A percentile compares a stretch with the other conserved stretches of the same genome.
Conservation (phyloP, 208 protist genomes). For the Trypanosomatidae sp. region DNA sequence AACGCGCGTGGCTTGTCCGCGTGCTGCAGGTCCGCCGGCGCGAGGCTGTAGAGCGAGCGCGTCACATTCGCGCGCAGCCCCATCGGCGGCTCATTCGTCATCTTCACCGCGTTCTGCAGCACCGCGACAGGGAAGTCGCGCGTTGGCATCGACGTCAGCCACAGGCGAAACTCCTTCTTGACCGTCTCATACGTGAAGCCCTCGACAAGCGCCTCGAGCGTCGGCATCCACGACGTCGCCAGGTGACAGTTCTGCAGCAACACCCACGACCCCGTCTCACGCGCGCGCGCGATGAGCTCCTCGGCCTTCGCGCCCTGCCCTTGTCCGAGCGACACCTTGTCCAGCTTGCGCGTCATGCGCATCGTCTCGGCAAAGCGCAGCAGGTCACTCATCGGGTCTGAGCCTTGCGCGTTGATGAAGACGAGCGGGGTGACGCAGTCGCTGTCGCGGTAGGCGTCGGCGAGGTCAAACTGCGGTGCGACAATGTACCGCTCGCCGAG, state of each 20-base stretch:
- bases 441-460: slow-evolving; percentile 90
- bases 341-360: slow-evolving; percentile 89
- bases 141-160: slow-evolving; percentile 97
- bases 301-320: slow-evolving; percentile 92
- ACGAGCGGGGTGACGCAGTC: slow-evolving; percentile 90
- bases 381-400: slow-evolving; percentile 93
- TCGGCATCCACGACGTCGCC: slow-evolving; percentile 91
- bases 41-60: slow-evolving; percentile 88
- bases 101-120: slow-evolving; percentile 96
- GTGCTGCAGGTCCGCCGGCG: slow-evolving; percentile 79
- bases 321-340: slow-evolving; percentile 94
- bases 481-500: slow-evolving; percentile 92
- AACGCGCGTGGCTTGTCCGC: slow-evolving; percentile 74
- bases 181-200: slow-evolving; percentile 87
- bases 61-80: slow-evolving; percentile 94
- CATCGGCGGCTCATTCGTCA: slow-evolving; percentile 99
- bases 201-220: slow-evolving; percentile 90
- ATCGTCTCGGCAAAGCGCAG: slow-evolving; percentile 92
- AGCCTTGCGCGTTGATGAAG: slow-evolving; percentile 95
- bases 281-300: slow-evolving; percentile 74
- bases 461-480: slow-evolving; percentile 92
- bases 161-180: slow-evolving; percentile 96
- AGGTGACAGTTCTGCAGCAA: slow-evolving; percentile 97
- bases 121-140: slow-evolving; percentile 95
- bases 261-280: slow-evolving; percentile 90